phyloP scores from a whole-genome alignment of 257 asterid species.

The Nicotiana undulata region DNA sequence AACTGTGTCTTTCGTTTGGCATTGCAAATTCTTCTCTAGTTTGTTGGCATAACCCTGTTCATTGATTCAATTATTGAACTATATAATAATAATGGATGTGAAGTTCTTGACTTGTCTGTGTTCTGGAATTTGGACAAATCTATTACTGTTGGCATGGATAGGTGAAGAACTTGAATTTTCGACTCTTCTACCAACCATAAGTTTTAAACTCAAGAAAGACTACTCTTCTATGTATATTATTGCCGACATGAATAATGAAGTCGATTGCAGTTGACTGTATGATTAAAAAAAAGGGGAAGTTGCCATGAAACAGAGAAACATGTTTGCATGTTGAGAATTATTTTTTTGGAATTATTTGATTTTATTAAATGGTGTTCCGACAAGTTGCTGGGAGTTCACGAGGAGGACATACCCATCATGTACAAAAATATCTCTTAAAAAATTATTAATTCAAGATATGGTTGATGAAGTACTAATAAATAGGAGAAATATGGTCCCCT shows the following conservation, averaged over 20 bases:
- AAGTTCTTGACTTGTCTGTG: conserved; percentile 2
- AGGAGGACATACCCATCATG: neutral
- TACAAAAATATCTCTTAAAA: neutral
- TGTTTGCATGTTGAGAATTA: neutral
- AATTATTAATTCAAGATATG: neutral
- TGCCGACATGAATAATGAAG: conserved; percentile 10
- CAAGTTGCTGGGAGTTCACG: conserved; percentile 1
- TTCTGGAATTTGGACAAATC: neutral
- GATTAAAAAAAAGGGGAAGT: neutral
- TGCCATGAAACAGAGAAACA: conserved; percentile 2
- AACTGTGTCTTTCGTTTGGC: neutral
- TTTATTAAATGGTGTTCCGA: neutral
- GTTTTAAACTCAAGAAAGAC: neutral
- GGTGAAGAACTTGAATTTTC: conserved; percentile 4
- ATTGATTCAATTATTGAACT: conserved; percentile 1
- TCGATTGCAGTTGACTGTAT: neutral
- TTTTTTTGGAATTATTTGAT: neutral
- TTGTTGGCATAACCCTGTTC: neutral
- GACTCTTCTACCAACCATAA: conserved; percentile 2
- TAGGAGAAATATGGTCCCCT: neutral
- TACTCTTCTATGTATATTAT: neutral
- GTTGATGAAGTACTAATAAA: neutral
- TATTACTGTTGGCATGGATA: neutral
- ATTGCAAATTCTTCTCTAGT: neutral
- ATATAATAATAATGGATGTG: neutral